These are phyloP conservation scores for Suillus variegatus DNA, from an alignment of 768 basidiomycete genomes.

Conservation along the genomic window DNA sequence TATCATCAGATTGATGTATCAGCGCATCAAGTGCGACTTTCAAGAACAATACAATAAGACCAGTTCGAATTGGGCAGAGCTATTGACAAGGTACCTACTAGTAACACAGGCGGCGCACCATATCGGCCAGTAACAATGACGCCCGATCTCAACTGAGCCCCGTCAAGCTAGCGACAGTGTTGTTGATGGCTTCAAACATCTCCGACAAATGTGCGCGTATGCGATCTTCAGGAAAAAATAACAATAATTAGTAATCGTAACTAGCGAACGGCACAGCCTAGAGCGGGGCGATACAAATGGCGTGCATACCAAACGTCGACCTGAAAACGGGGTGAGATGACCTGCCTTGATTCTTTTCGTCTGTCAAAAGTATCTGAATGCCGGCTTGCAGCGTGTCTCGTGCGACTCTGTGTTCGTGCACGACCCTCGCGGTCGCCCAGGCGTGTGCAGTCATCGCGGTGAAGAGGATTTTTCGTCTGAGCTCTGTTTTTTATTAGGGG, in stretches of 20 bases:
- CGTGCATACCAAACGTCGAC: constrained; percentile 26
- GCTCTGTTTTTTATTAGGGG: constrained; percentile 17
- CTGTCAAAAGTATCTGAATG: constrained; percentile 20
- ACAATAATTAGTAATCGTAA: constrained; percentile 17
- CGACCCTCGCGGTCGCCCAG: constrained; percentile 29
- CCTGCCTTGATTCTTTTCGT: constrained; percentile 36
- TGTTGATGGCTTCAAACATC: constrained; percentile 27
- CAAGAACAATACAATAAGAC: neutral
- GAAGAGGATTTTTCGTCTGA: constrained; percentile 22
- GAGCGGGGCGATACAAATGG: constrained; percentile 4
- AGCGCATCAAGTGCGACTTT: neutral
- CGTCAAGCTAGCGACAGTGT: constrained; percentile 23
- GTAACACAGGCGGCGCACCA: neutral
- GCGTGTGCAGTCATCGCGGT: constrained; percentile 18
- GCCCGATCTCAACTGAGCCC: constrained; percentile 1
- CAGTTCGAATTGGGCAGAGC: neutral
- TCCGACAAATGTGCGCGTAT: constrained; percentile 24
- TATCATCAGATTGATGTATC: neutral
- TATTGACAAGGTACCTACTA: neutral
- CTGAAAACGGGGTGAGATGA: constrained; percentile 21
- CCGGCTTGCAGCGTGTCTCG: constrained; percentile 16
- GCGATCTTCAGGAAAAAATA: constrained; percentile 20
- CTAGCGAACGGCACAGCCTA: constrained; percentile 8
- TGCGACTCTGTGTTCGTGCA: constrained; percentile 17
- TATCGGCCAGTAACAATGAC: neutral